These are phyloP conservation scores for Cryptosporidium xiaoi DNA, from an alignment of 169 alveolate species.

Conservation along the genomic window DNA sequence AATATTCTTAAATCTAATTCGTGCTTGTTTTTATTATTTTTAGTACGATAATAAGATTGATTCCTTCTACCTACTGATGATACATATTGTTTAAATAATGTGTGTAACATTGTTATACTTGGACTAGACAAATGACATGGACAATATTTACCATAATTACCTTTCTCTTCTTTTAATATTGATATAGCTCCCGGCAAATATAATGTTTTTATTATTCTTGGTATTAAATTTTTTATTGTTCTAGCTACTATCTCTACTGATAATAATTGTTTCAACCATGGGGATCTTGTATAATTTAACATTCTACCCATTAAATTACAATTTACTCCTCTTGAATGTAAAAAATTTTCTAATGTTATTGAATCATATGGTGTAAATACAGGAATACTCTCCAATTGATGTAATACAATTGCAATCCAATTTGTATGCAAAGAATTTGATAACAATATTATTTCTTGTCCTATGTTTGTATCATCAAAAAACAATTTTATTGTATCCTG, in stretches of 20 bases:
- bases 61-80: conserved; percentile 39
- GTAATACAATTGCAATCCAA: conserved; percentile 51
- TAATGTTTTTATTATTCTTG: conserved; percentile 46
- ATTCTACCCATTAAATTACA: conserved; percentile 55
- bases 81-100: conserved; percentile 32
- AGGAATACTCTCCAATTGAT: conserved; percentile 70
- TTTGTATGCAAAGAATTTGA: conserved; percentile 68
- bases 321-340: conserved; percentile 65
- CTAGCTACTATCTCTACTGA: conserved; percentile 60
- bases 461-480: conserved; percentile 41
- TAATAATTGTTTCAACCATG: conserved; percentile 57
- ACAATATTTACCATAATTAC: conserved; percentile 69
- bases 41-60: background rate
- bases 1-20: background rate
- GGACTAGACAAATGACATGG: conserved; percentile 63
- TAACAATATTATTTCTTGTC: conserved; percentile 41
- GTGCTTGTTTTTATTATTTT: background rate
- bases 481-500: conserved; percentile 42
- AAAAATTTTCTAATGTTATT: conserved; percentile 48
- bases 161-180: conserved; percentile 37
- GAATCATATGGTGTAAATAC: conserved; percentile 70
- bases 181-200: conserved; percentile 57
- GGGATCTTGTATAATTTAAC: conserved; percentile 62
- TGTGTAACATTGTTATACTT: conserved; percentile 40
- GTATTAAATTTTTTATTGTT: conserved; percentile 59